Base-by-base conservation (phyloP, 2,329 filamentous ascomycete species). In the Phyllosticta citriasiana region DNA sequence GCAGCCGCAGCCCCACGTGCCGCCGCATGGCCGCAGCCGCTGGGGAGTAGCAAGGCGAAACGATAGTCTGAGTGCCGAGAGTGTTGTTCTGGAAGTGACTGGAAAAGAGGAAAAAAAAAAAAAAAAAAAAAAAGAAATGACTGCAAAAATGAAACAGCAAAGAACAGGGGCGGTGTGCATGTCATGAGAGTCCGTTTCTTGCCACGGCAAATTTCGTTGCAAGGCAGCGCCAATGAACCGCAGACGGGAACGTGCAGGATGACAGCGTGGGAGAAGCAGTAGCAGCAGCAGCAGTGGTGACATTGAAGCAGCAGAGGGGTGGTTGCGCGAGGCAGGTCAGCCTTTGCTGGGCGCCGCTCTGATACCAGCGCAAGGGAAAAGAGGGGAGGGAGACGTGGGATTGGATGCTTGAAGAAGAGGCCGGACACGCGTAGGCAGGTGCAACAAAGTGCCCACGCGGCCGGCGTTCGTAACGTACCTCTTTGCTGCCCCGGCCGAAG, bases 401-500 rank as follows among this genome's bases (percentile, higher is more conserved):
- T 33, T 51, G 47, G 47, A 56, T 33, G 47, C 27, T 54, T 40
- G 33, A 40, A 40, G 22, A 25, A 55, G 22, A 24, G 52, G 14
- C 52, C 10, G 24, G 25, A 16, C 51, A 22, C 19, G 25, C 51
- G 51, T 53, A 53, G 51, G 33, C 33, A 53, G 25, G 51, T 53
- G 25, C 16, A 16, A 40, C 33, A 40, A 9, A 14, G 10, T 40
- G 33, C 33, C 33, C 14, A 59, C n/a, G 47, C 14, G 35, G 33
- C 33, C 14, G 35, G 33, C 33, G 33, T 40, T 12, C 33, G 33
- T 40, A 71, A 71, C 76, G 63, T 73, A 92, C 89, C 77, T 97
- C 92, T 79, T 91, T 95, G 69, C 90, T 96, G 16, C 94, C 94
- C 63, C 94, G 84, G 52, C 94, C 93, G 74, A 97, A 97, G 35